phyloP scores from a whole-genome alignment of 345 rosid genomes.

The Linum usitatissimum region DNA sequence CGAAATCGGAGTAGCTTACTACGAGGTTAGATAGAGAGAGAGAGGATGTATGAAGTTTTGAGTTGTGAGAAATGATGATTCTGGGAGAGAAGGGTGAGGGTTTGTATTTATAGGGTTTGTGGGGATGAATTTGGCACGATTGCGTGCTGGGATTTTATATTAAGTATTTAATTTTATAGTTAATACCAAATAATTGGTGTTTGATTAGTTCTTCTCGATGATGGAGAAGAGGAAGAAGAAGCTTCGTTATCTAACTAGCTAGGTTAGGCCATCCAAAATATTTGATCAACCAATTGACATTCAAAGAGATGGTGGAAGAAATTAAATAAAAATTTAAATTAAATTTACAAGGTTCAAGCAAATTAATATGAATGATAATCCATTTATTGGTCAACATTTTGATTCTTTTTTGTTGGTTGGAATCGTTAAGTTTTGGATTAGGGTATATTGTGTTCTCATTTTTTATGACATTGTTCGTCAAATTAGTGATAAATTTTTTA shows the following conservation, averaged over 20 bases:
- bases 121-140: not conserved
- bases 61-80: not conserved
- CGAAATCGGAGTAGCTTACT: not conserved
- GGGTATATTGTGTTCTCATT: no score
- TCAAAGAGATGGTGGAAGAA: not conserved
- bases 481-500: no score
- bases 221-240: constrained; percentile 7
- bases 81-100: not conserved
- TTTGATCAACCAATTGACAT: not conserved
- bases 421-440: no score
- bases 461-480: no score
- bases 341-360: not conserved
- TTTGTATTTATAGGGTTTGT: not conserved
- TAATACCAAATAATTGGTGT: not conserved
- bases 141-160: constrained; percentile 13
- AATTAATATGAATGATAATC: no score
- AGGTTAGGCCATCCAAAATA: constrained; percentile 17
- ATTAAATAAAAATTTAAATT: no score
- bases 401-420: no score
- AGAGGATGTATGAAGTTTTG: not conserved
- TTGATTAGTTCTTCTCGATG: not conserved
- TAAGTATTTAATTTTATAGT: not conserved
- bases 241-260: constrained; percentile 17
- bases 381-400: no score
- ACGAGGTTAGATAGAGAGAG: not conserved